Evolutionary conservation across 2,329 filamentous ascomycete genomes (phyloP).

Genomic region (Fusarium beomiforme): DNA sequence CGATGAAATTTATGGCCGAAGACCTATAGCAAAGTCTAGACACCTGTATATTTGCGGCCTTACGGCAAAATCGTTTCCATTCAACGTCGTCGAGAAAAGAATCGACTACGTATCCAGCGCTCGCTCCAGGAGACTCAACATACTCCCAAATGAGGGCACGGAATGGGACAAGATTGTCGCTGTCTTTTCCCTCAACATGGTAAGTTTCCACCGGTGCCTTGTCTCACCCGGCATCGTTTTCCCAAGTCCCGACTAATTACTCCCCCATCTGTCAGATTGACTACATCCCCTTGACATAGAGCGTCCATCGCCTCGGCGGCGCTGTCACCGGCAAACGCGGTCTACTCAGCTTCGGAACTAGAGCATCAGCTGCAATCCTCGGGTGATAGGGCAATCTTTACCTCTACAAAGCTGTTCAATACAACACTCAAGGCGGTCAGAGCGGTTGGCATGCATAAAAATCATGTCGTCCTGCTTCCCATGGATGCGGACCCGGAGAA

Average conservation of each 20-base stretch:
- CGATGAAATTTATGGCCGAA: no score
- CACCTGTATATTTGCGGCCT: not conserved
- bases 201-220: no score
- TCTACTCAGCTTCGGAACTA: not conserved
- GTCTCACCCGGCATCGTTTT: no score
- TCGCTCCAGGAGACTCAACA: constrained; percentile 74
- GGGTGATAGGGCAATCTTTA: not conserved
- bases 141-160: constrained; percentile 72
- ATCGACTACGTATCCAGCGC: constrained; percentile 73
- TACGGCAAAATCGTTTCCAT: not conserved
- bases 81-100: fast-evolving
- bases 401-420: not conserved
- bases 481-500: no score
- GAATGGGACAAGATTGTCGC: constrained; percentile 85
- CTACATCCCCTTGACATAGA: fast-evolving
- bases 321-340: not conserved
- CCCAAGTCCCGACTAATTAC: no score
- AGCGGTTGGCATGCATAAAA: not conserved
- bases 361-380: not conserved
- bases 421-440: not conserved
- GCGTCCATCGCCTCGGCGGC: not conserved
- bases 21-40: no score
- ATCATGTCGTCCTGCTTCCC: no score
- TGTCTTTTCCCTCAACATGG: constrained; percentile 79
- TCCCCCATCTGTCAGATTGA: no score